Percentiles rank a stretch among this genome's conserved stretches.
Conservation (phyloP, 2,329 filamentous ascomycete genomes). For the Fusarium mangiferae region DNA sequence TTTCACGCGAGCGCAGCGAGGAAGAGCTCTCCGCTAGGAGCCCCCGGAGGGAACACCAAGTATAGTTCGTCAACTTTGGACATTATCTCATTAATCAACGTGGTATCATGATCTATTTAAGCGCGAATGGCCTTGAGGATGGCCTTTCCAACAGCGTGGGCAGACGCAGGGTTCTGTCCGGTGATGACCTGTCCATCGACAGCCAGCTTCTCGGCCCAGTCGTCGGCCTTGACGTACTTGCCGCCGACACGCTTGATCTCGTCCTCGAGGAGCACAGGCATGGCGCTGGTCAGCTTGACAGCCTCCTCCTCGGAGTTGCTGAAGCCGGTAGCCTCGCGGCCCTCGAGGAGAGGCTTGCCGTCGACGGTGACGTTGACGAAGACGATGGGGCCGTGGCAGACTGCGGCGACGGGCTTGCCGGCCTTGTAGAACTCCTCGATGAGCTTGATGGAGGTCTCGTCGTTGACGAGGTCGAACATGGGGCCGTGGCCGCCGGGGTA, state of each 20-base stretch:
- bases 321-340: slow-evolving; percentile 70
- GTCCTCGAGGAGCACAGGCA: slow-evolving; percentile 70
- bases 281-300: slow-evolving; percentile 58
- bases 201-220: slow-evolving; percentile 61
- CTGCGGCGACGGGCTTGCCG: slow-evolving; percentile 71
- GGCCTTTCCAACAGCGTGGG: slow-evolving; percentile 62
- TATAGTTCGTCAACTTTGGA: not conserved
- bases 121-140: slow-evolving; percentile 58
- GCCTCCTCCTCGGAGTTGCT: slow-evolving; percentile 66
- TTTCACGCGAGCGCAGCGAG: not conserved
- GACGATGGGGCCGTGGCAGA: slow-evolving; percentile 76
- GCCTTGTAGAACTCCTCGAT: slow-evolving; percentile 70
- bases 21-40: not conserved
- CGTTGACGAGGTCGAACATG: slow-evolving; percentile 73
- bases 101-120: slow-evolving; percentile 7
- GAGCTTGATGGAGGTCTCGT: slow-evolving; percentile 66
- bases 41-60: not conserved
- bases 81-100: not conserved
- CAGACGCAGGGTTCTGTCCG: slow-evolving; percentile 67
- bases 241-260: slow-evolving; percentile 63
- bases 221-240: slow-evolving; percentile 66
- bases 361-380: slow-evolving; percentile 67
- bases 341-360: slow-evolving; percentile 65
- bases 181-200: slow-evolving; percentile 65
- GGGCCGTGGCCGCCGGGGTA: slow-evolving; percentile 68